These are phyloP conservation scores for Ramaria sp. DNA, from an alignment of 768 basidiomycete species.

Conservation along the genomic window DNA sequence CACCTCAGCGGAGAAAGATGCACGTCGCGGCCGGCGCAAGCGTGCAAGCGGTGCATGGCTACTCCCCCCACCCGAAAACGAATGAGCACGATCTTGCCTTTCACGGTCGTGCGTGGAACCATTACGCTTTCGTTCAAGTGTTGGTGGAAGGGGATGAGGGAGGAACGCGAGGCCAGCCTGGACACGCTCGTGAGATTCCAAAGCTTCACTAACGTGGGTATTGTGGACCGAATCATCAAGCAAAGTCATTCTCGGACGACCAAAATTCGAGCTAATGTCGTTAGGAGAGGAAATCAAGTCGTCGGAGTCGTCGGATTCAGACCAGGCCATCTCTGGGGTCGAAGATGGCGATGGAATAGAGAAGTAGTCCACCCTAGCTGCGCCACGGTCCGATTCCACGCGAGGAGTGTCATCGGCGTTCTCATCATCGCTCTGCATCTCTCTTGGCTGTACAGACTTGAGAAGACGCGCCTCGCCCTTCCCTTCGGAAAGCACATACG, in stretches of 20 bases:
- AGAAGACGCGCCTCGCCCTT: slow-evolving; percentile 17
- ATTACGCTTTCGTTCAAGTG: not conserved
- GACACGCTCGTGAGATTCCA: slow-evolving; percentile 2
- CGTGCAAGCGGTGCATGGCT: not conserved
- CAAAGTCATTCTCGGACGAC: not conserved
- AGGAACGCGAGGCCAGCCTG: slow-evolving; percentile 9
- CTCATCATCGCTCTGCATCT: not conserved
- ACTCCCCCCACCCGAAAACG: not conserved
- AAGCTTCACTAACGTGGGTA: not conserved
- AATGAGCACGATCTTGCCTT: not conserved
- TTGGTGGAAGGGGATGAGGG: slow-evolving; percentile 8
- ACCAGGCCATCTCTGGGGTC: slow-evolving; percentile 42
- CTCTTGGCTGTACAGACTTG: not conserved
- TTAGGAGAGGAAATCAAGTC: slow-evolving; percentile 31
- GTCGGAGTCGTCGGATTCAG: slow-evolving; percentile 58
- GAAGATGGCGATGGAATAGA: slow-evolving; percentile 16
- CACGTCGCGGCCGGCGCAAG: slow-evolving; percentile 10
- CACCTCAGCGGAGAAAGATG: not conserved
- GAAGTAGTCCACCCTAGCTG: not conserved
- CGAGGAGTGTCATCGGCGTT: not conserved
- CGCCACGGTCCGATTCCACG: slow-evolving; percentile 2
- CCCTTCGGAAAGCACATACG: slow-evolving; percentile 5
- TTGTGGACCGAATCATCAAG: not conserved
- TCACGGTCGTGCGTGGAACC: not conserved
- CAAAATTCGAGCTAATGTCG: slow-evolving; percentile 9